A percentile compares a stretch with the other conserved stretches of the same genome.
Evolutionary conservation across 805 yeast species (phyloP).

Genomic region (Candida krabiensis): DNA sequence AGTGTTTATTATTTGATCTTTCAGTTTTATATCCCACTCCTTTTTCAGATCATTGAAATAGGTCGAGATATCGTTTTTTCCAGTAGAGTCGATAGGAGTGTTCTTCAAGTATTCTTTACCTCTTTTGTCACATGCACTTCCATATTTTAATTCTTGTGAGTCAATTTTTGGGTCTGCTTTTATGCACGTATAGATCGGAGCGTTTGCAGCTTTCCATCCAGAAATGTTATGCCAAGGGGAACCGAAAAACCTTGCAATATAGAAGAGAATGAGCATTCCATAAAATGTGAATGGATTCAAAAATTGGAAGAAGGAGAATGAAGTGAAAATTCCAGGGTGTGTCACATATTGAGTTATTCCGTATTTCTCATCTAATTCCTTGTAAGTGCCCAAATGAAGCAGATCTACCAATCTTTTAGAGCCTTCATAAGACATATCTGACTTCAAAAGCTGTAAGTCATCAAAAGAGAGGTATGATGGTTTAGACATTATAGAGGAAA

Average conservation of each 20-base stretch:
- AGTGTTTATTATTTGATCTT: slow-evolving; percentile 59
- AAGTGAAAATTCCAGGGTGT: slow-evolving; percentile 93
- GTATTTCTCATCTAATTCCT: slow-evolving; percentile 42
- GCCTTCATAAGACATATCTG: slow-evolving; percentile 81
- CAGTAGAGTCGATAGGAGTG: slow-evolving; percentile 59
- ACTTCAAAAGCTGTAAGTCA: slow-evolving; percentile 69
- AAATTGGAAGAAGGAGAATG: slow-evolving; percentile 74
- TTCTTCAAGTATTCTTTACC: slow-evolving; percentile 66
- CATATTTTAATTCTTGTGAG: slow-evolving; percentile 55
- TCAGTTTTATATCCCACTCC: slow-evolving; percentile 76
- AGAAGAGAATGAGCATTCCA: slow-evolving; percentile 84
- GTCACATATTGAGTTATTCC: slow-evolving; percentile 74
- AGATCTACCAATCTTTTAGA: slow-evolving; percentile 86
- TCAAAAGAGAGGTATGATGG: slow-evolving; percentile 70
- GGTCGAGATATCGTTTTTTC: slow-evolving; percentile 62
- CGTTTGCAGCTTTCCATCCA: slow-evolving; percentile 88
- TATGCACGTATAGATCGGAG: slow-evolving; percentile 70
- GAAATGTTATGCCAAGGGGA: slow-evolving; percentile 86
- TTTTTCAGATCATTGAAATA: slow-evolving; percentile 56
- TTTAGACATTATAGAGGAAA: slow-evolving; percentile 78
- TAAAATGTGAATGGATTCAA: slow-evolving; percentile 77
- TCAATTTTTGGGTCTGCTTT: slow-evolving; percentile 46
- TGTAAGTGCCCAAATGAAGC: slow-evolving; percentile 70
- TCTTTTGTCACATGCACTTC: slow-evolving; percentile 65
- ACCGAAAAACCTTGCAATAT: slow-evolving; percentile 77